Conservation (phyloP, 768 basidiomycete genomes). For the Suillus bovinus region DNA sequence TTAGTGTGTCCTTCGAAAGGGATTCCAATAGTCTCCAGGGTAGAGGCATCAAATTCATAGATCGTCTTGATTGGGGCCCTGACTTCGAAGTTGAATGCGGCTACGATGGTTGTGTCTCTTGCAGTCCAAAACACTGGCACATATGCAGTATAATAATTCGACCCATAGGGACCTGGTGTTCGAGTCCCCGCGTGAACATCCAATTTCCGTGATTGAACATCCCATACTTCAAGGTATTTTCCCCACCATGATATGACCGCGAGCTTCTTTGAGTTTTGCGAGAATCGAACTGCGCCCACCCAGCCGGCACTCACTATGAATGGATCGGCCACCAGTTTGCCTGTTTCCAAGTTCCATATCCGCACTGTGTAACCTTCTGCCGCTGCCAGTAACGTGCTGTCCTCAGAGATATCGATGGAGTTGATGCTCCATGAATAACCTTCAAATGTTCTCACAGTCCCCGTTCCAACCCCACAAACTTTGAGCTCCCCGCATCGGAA, state of each 20-base stretch:
- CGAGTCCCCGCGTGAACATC: background rate
- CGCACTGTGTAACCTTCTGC: background rate
- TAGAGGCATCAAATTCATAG: background rate
- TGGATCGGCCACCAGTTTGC: background rate
- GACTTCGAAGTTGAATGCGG: background rate
- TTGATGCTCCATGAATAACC: background rate
- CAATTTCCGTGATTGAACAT: background rate
- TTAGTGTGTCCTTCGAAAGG: background rate
- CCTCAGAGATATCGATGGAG: constrained; percentile 9
- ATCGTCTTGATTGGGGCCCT: background rate
- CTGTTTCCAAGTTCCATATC: background rate
- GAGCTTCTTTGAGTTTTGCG: background rate
- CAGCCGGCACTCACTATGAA: background rate
- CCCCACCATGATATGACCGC: background rate
- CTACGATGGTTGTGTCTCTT: background rate
- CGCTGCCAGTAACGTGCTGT: constrained; percentile 8
- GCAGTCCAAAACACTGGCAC: background rate
- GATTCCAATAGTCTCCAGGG: background rate
- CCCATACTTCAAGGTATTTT: background rate
- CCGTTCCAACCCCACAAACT: background rate
- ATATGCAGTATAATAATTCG: too few relatives aligned
- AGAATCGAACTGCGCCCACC: background rate
- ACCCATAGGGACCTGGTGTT: too few relatives aligned
- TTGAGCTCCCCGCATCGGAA: background rate
- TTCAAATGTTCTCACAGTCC: background rate